Percentiles rank a stretch among this genome's conserved stretches.
Evolutionary conservation across 805 yeast genomes (phyloP).

Genomic region (Candida wancherniae): DNA sequence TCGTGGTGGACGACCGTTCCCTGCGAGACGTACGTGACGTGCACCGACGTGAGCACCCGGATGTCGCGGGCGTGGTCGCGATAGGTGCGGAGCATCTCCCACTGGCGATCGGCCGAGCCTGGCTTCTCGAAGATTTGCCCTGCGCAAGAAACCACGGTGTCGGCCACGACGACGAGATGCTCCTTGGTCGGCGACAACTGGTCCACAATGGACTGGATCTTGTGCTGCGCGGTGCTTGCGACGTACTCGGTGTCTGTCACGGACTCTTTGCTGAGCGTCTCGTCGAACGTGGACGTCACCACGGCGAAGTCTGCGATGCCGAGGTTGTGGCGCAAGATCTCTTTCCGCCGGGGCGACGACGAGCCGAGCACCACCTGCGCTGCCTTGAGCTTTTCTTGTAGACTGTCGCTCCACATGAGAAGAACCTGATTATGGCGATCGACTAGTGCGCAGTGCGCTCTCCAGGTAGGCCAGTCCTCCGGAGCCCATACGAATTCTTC

Average conservation of each 20-base stretch:
- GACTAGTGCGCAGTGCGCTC: no score
- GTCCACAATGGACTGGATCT: slow-evolving; percentile 58
- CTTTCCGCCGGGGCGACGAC: slow-evolving; percentile 74
- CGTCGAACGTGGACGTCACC: slow-evolving; percentile 68
- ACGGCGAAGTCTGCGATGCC: slow-evolving; percentile 42
- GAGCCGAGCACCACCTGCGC: slow-evolving; percentile 64
- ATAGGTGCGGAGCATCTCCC: slow-evolving; percentile 26
- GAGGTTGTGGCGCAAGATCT: slow-evolving; percentile 56
- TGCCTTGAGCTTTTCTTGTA: slow-evolving; percentile 1
- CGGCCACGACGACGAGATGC: slow-evolving; percentile 56
- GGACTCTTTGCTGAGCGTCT: slow-evolving; percentile 57
- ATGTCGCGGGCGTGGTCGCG: slow-evolving; percentile 15
- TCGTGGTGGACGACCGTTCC: slow-evolving; percentile 6
- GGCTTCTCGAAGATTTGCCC: slow-evolving; percentile 80
- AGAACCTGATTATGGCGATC: no score
- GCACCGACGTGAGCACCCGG: slow-evolving; percentile 33
- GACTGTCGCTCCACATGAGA: slow-evolving; percentile 11
- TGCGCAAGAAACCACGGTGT: slow-evolving; percentile 64
- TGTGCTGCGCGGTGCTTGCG: slow-evolving; percentile 59
- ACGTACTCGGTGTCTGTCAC: slow-evolving; percentile 56
- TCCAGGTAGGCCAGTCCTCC: no score
- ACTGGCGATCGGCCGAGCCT: slow-evolving; percentile 22
- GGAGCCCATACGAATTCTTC: no score
- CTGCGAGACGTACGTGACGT: slow-evolving; percentile 17
- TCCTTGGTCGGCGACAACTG: slow-evolving; percentile 23